phyloP scores from a whole-genome alignment of 148 eudicot genomes.

The Chenopodium berlandieri region DNA sequence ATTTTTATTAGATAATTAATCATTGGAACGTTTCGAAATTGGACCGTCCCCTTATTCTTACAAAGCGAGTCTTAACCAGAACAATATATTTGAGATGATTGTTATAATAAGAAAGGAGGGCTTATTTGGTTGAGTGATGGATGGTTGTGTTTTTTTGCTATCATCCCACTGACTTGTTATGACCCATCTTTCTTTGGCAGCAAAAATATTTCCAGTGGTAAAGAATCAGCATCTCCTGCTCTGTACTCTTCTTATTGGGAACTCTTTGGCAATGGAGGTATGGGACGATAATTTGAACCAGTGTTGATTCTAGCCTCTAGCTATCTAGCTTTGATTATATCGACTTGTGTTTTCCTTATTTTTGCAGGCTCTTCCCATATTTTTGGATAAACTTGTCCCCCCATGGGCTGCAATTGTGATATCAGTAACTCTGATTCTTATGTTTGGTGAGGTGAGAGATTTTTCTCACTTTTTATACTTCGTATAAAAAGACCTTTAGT shows the following conservation, averaged over 20 bases:
- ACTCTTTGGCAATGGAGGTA: constrained; percentile 98
- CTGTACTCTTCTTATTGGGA: constrained; percentile 91
- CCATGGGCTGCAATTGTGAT: constrained; percentile 89
- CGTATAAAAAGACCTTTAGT: not conserved
- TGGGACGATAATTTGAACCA: constrained; percentile 1
- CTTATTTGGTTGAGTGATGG: not conserved
- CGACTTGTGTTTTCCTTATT: not conserved
- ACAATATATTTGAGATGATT: too few relatives aligned
- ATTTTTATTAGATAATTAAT: not conserved
- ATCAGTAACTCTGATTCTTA: constrained; percentile 92
- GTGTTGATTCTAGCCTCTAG: not conserved
- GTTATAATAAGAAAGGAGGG: not conserved
- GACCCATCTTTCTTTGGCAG: constrained; percentile 44
- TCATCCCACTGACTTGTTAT: not conserved
- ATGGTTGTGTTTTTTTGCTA: not conserved
- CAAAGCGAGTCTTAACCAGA: not conserved
- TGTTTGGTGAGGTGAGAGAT: constrained; percentile 87
- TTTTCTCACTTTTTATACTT: not conserved
- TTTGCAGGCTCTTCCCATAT: constrained; percentile 84
- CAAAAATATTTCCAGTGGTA: constrained; percentile 92
- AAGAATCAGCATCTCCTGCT: constrained; percentile 96
- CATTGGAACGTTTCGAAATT: not conserved
- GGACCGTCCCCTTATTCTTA: not conserved
- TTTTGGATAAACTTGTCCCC: constrained; percentile 89
- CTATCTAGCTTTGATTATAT: constrained; percentile 8